Evolutionary conservation across 2,329 filamentous ascomycete genomes (phyloP).

Genomic region (Colletotrichum cuscutae): DNA sequence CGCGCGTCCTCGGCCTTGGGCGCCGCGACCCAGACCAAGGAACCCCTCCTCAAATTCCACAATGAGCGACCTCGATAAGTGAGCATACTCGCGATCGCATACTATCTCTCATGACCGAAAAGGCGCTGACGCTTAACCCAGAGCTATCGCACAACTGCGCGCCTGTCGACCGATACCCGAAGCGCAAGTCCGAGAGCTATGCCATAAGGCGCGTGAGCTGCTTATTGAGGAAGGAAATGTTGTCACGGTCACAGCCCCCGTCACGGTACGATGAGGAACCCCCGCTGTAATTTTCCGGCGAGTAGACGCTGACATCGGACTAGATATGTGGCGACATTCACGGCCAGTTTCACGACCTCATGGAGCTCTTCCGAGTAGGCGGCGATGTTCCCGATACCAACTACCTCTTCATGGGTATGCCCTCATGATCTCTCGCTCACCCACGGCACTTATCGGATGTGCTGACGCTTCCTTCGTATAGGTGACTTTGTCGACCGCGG

Average conservation of each 20-base stretch:
- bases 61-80: constrained; percentile 98
- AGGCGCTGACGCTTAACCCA: constrained; percentile 49
- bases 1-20: constrained; percentile 11
- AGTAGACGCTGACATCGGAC: neutral
- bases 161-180: constrained; percentile 97
- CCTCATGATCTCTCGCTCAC: neutral
- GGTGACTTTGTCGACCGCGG: constrained; percentile 97
- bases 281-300: neutral
- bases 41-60: constrained; percentile 19
- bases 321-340: constrained; percentile 97
- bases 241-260: constrained; percentile 92
- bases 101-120: neutral
- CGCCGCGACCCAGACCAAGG: constrained; percentile 15
- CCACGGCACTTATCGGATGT: neutral
- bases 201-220: constrained; percentile 95
- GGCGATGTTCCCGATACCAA: constrained; percentile 96
- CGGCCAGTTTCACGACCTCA: constrained; percentile 94
- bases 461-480: constrained; percentile 44
- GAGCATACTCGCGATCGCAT: constrained; percentile 41
- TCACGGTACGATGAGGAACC: constrained; percentile 74
- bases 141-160: constrained; percentile 94
- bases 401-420: constrained; percentile 92
- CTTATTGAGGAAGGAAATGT: constrained; percentile 98
- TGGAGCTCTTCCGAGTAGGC: constrained; percentile 95
- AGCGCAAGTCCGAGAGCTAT: constrained; percentile 93